phyloP scores from a whole-genome alignment of 371 early-diverging fungal species.

The Mortierella sp. region DNA sequence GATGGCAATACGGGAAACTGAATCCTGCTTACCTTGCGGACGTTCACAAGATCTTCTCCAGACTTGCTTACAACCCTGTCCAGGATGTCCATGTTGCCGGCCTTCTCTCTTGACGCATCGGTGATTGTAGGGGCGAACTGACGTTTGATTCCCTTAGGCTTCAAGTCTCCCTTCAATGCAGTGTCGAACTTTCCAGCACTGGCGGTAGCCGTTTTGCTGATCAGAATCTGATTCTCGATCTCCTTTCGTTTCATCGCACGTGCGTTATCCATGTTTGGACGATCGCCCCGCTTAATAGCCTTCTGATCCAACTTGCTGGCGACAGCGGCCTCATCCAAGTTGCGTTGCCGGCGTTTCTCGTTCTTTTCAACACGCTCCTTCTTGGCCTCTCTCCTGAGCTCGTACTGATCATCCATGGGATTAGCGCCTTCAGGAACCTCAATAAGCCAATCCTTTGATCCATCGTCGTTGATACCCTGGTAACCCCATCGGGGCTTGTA shows the following conservation, averaged over 20 bases:
- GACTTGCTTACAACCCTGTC: conserved; percentile 71
- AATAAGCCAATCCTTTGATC: conserved; percentile 86
- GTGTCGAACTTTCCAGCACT: conserved; percentile 91
- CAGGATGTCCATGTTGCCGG: conserved; percentile 65
- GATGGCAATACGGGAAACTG: background rate
- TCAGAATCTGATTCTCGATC: conserved; percentile 71
- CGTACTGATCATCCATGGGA: conserved; percentile 89
- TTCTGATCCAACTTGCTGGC: conserved; percentile 60
- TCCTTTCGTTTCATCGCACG: conserved; percentile 62
- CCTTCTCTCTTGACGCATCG: conserved; percentile 70
- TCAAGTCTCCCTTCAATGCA: conserved; percentile 79
- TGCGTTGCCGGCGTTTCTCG: conserved; percentile 83
- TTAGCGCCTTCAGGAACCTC: conserved; percentile 88
- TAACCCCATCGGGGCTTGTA: conserved; percentile 95
- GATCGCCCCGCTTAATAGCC: conserved; percentile 50
- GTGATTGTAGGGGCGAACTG: conserved; percentile 69
- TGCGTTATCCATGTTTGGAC: conserved; percentile 43
- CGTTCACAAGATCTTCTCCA: conserved; percentile 67
- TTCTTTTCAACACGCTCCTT: conserved; percentile 90
- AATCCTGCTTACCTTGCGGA: conserved; percentile 63
- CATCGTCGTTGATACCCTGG: conserved; percentile 82
- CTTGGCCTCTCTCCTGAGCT: conserved; percentile 81
- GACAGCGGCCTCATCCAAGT: conserved; percentile 81
- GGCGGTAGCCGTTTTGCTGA: conserved; percentile 85
- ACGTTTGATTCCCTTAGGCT: conserved; percentile 79